Evolutionary conservation across 495 filamentous ascomycete species (phyloP).

Genomic region (Tuber aestivum): DNA sequence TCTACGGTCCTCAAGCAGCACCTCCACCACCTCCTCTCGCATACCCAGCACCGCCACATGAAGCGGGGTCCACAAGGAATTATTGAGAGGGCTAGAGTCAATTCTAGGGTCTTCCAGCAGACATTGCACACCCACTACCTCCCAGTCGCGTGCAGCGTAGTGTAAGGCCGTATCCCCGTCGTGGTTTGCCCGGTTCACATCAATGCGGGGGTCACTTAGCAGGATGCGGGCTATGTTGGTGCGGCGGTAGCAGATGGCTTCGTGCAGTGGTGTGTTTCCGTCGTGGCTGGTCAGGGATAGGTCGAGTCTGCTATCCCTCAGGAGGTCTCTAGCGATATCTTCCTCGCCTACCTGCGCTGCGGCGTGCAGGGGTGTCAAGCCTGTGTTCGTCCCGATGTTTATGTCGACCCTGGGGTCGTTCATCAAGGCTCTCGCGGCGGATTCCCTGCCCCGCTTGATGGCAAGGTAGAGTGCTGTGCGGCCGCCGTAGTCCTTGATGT

Average conservation of each 20-base stretch:
- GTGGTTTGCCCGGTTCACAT: neutral
- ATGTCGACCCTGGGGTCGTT: neutral
- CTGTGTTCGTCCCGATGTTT: neutral
- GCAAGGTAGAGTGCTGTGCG: neutral
- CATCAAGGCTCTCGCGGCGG: neutral
- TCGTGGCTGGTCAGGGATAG: neutral
- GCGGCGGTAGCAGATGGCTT: neutral
- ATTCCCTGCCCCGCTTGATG: neutral
- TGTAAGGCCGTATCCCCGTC: neutral
- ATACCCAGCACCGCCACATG: slow-evolving; percentile 23
- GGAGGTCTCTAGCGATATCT: neutral
- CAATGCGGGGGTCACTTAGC: neutral
- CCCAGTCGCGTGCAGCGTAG: neutral
- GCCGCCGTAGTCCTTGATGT: neutral
- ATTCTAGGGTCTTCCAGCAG: neutral
- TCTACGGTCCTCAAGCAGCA: slow-evolving; percentile 17
- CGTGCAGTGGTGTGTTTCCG: neutral
- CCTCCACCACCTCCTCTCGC: slow-evolving; percentile 18
- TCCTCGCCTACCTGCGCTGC: neutral
- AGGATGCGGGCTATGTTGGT: neutral
- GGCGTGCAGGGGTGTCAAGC: neutral
- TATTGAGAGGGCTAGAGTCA: neutral
- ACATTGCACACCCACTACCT: neutral
- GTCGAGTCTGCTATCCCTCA: neutral
- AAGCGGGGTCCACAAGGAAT: slow-evolving; percentile 10